Evolutionary conservation across 2,329 filamentous ascomycete genomes (phyloP), one percentile per base, ranked within the genome.

Genomic region (Ophiostoma piceae): DNA sequence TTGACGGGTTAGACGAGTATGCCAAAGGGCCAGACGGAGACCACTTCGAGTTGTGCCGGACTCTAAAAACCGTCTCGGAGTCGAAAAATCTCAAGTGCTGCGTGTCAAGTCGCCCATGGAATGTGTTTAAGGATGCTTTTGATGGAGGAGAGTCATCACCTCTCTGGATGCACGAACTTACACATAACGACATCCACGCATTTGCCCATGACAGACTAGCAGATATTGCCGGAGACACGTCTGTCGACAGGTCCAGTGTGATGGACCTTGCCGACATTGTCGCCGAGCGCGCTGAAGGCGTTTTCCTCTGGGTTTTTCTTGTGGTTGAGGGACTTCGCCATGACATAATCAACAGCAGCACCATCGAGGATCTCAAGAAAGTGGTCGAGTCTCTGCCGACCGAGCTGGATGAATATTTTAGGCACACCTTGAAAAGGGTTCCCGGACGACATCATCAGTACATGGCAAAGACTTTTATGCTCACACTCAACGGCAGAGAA

Each of bases 1-100:
- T 71, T n/a, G 70, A 71, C 26, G 70, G 70, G 1, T 41, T 71
- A 8, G 70, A 71, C 57, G 68, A 71, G 19, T 71, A 69, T 35
- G 3, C 37, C 3, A 2, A 35, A 35, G 35, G 35, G 35, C 35
- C 35, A 35, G 35, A 35, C 35, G 66, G 32, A 9, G 51, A 60
- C 32, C 64, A 54, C 43, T 7, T 47, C 1, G 70, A 68, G 1
- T 19, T 70, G 11, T 68, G 66, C 41, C 0, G 37, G 16, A 26
- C 39, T 3, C 19, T 70, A 7, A 16, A 57, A 6, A 29, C 35
- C 8, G 32, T 64, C 3, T 39, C 66, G 7, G 1, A 32, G 3
- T 68, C 66, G 2, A 19, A 54, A 11, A 67, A 68, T 41, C 1
- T 70, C 69, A 65, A 70, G 66, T 65, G 54, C 39, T 70, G 69